phyloP scores from a whole-genome alignment of 2,329 filamentous ascomycete genomes.

The Elsinoe perseae region DNA sequence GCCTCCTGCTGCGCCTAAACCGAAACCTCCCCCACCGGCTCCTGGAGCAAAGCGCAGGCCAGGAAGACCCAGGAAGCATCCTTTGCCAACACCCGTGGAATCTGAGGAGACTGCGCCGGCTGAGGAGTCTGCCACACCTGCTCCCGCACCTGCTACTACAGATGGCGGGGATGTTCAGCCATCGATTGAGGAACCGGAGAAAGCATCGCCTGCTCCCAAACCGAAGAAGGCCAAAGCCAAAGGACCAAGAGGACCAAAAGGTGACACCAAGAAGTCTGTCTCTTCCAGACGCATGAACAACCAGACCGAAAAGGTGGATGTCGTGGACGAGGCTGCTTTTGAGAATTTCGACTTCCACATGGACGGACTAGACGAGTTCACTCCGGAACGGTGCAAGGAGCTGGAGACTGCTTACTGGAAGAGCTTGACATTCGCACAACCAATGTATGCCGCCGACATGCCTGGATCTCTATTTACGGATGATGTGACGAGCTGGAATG shows the following conservation, averaged over 20 bases:
- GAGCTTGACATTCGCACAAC: slow-evolving; percentile 87
- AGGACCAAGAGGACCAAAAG: slow-evolving; percentile 14
- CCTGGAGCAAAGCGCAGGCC: slow-evolving; percentile 41
- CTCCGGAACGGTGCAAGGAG: slow-evolving; percentile 84
- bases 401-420: slow-evolving; percentile 96
- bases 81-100: slow-evolving; percentile 26
- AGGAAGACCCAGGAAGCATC: slow-evolving; percentile 39
- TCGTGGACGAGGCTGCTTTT: slow-evolving; percentile 84
- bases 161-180: slow-evolving; percentile 29
- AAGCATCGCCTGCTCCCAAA: slow-evolving; percentile 32
- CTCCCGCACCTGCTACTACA: slow-evolving; percentile 43
- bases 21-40: slow-evolving; percentile 23
- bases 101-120: slow-evolving; percentile 22
- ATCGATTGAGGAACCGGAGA: slow-evolving; percentile 31
- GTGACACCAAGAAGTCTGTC: slow-evolving; percentile 60
- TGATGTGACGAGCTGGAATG: slow-evolving; percentile 76
- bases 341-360: slow-evolving; percentile 85
- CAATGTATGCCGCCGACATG: slow-evolving; percentile 94
- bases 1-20: slow-evolving; percentile 21
- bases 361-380: slow-evolving; percentile 76
- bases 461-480: slow-evolving; percentile 92
- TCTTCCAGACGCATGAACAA: slow-evolving; percentile 84
- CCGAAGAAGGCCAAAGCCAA: slow-evolving; percentile 34
- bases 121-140: slow-evolving; percentile 26
- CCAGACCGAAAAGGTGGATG: slow-evolving; percentile 65